Evolutionary conservation across 2,329 filamentous ascomycete species (phyloP).

Genomic region (Verticillium nonalfalfae): DNA sequence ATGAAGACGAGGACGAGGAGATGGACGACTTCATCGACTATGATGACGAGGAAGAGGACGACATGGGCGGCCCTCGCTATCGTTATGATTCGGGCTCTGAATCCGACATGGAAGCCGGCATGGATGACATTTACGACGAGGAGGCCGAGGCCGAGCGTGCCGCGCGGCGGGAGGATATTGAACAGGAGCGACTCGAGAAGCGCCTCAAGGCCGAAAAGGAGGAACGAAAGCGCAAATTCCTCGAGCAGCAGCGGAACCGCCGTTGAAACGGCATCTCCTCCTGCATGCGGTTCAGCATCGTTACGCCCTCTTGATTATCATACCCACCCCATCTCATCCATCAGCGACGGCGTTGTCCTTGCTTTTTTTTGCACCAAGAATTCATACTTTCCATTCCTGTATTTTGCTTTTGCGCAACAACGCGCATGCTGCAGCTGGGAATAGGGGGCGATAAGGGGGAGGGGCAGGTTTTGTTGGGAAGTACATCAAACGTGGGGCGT

Average conservation of each 20-base stretch:
- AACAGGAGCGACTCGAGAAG: conserved; percentile 57
- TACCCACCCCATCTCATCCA: conserved; percentile 15
- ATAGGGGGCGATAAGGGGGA: not conserved
- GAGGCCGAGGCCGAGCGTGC: conserved; percentile 55
- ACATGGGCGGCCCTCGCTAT: conserved; percentile 30
- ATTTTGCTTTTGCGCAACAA: not conserved
- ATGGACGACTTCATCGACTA: conserved; percentile 58
- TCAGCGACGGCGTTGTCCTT: conserved; percentile 31
- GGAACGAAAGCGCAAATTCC: conserved; percentile 37
- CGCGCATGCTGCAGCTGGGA: not conserved
- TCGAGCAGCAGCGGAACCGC: conserved; percentile 15
- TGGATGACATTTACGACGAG: conserved; percentile 68
- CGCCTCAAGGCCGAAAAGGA: conserved; percentile 57
- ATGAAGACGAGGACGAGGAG: conserved; percentile 58
- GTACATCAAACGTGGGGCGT: not conserved
- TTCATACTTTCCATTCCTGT: not conserved
- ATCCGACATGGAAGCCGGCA: conserved; percentile 73
- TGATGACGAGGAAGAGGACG: conserved; percentile 47
- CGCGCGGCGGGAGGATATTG: conserved; percentile 62
- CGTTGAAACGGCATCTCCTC: not conserved
- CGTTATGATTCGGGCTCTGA: conserved; percentile 59
- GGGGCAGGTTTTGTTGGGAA: not conserved
- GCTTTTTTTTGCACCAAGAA: not conserved
- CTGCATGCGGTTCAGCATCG: not conserved
- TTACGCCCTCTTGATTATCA: not conserved